A percentile compares a stretch with the other conserved stretches of the same genome.
phyloP scores from a whole-genome alignment of 1,139 yeast species.

The Sugiyamaella xylanicola region DNA sequence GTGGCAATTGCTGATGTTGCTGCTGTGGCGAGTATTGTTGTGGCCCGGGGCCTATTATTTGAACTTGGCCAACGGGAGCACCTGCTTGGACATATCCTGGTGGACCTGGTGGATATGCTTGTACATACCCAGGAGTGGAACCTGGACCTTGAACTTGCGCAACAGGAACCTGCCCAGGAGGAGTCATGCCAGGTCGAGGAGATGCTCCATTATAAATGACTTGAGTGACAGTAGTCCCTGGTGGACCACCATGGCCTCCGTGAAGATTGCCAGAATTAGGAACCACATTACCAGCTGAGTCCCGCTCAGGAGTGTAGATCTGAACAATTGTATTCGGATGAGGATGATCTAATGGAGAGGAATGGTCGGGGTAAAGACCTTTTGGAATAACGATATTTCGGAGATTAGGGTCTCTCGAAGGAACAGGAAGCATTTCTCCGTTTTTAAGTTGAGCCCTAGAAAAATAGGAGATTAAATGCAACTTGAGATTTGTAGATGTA shows the following conservation, averaged over 20 bases:
- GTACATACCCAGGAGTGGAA: not conserved
- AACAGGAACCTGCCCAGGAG: not conserved
- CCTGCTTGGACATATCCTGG: conserved; percentile 2
- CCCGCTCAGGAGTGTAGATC: conserved; percentile 20
- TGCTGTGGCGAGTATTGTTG: conserved; percentile 17
- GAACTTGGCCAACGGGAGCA: conserved; percentile 9
- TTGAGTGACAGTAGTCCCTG: conserved; percentile 12
- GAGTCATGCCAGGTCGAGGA: conserved; percentile 9
- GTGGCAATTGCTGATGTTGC: conserved; percentile 10
- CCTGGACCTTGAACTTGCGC: not conserved
- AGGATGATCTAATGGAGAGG: conserved; percentile 24
- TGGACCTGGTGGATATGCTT: not conserved
- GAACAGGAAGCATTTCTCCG: conserved; percentile 42
- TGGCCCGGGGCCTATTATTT: not conserved
- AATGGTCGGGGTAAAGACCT: conserved; percentile 46
- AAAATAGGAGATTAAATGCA: conserved; percentile 60
- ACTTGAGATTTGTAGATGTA: conserved; percentile 53
- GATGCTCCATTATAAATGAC: conserved; percentile 13
- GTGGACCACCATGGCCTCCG: conserved; percentile 14
- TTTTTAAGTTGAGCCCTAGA: conserved; percentile 38
- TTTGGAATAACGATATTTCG: conserved; percentile 43
- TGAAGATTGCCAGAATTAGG: conserved; percentile 5
- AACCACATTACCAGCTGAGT: conserved; percentile 12
- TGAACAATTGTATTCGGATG: conserved; percentile 25
- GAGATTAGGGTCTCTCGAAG: conserved; percentile 47